Conservation (phyloP, 2,329 filamentous ascomycete species). For the Diaporthe nobilis region DNA sequence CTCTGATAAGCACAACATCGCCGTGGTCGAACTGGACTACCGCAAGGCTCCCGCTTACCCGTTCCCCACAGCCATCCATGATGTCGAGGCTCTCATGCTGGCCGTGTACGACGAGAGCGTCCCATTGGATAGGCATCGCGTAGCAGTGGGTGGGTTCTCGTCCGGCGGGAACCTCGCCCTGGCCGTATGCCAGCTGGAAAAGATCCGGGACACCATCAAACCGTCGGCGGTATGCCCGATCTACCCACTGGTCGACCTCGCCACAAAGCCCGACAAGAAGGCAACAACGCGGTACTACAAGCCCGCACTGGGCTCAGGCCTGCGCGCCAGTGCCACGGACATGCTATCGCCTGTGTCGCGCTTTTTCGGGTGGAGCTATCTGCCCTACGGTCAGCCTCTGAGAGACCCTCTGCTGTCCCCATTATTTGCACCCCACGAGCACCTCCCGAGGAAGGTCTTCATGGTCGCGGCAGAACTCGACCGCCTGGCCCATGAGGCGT, state of each 20-base stretch:
- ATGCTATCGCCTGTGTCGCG: not conserved
- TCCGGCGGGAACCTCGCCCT: not conserved
- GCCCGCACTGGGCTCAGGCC: not conserved
- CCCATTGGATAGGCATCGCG: not conserved
- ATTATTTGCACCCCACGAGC: not conserved
- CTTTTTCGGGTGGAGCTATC: not conserved
- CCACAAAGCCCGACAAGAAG: not conserved
- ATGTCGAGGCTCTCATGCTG: conserved; percentile 6
- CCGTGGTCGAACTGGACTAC: not conserved
- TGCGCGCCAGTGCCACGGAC: not conserved
- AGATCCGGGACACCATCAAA: not conserved
- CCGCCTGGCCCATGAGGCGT: not conserved
- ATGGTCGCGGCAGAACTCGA: conserved; percentile 10
- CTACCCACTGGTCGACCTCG: not conserved
- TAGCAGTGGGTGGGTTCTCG: conserved; percentile 1
- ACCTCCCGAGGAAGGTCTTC: not conserved
- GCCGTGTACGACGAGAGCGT: not conserved
- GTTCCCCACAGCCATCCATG: not conserved
- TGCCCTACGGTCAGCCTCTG: not conserved
- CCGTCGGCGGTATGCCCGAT: not conserved
- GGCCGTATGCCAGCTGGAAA: not conserved
- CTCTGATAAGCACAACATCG: not conserved
- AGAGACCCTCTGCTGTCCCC: conserved; percentile 4
- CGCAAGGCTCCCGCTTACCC: not conserved
- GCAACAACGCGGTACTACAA: not conserved